Percentiles rank a stretch among this genome's conserved stretches.
phyloP scores from a whole-genome alignment of 2,329 filamentous ascomycete genomes.

The Calonectria pseudoturangicola region DNA sequence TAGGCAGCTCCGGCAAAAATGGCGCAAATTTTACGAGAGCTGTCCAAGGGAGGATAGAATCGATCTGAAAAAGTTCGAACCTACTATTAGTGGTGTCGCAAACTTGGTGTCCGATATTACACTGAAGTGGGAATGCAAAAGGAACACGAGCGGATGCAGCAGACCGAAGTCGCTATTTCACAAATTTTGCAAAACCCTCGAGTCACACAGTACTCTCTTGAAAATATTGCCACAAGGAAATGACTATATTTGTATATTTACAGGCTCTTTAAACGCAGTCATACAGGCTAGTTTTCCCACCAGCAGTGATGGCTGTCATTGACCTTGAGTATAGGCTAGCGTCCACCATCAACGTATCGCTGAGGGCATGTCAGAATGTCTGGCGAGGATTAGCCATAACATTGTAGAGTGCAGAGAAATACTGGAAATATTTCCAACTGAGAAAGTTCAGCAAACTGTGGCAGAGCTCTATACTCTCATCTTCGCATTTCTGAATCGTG shows the following conservation, averaged over 20 bases:
- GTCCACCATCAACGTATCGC: neutral
- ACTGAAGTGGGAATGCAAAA: neutral
- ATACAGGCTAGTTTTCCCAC: neutral
- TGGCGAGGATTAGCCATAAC: neutral
- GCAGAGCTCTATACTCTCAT: neutral
- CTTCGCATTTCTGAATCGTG: neutral
- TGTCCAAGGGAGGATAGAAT: neutral
- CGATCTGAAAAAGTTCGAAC: neutral
- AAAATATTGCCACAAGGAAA: neutral
- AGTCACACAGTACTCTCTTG: neutral
- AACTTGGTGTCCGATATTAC: neutral
- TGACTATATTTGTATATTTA: neutral
- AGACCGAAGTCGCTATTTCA: neutral
- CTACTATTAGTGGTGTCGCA: neutral
- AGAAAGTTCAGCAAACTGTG: neutral
- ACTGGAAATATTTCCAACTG: neutral
- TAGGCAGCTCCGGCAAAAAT: neutral
- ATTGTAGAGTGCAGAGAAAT: neutral
- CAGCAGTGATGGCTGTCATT: neutral
- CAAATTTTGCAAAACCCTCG: neutral
- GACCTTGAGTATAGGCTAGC: neutral
- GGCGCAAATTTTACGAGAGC: neutral
- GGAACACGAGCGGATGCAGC: neutral
- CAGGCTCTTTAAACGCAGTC: neutral
- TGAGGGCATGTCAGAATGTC: neutral